phyloP scores from a whole-genome alignment of 768 basidiomycete species.

The Paxillus involutus region DNA sequence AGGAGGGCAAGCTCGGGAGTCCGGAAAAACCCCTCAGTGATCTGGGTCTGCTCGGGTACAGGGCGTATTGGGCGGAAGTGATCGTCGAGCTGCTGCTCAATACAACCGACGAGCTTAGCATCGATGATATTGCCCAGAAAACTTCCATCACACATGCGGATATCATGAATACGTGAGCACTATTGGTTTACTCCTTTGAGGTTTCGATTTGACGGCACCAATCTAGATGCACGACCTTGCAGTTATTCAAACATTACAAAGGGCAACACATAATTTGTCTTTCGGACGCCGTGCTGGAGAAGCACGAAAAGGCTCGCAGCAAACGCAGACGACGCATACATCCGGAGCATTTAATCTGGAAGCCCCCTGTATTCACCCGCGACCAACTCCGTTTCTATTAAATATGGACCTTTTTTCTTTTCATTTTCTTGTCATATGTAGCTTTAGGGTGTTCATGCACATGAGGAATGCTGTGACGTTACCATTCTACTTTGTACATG shows the following conservation, averaged over 20 bases:
- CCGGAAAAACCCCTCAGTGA: conserved; percentile 98
- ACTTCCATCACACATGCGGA: conserved; percentile 95
- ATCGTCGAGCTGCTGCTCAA: conserved; percentile 88
- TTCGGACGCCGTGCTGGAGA: conserved; percentile 87
- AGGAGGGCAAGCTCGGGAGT: conserved; percentile 92
- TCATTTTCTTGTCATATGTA: conserved; percentile 16
- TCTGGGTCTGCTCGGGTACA: conserved; percentile 87
- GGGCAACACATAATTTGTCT: conserved; percentile 92
- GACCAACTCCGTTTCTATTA: conserved; percentile 77
- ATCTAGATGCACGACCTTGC: conserved; percentile 84
- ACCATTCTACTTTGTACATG: conserved; percentile 12
- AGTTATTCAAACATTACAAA: conserved; percentile 95
- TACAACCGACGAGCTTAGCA: conserved; percentile 73
- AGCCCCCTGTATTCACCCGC: conserved; percentile 90
- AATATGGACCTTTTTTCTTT: conserved; percentile 4
- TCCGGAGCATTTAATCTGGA: conserved; percentile 84
- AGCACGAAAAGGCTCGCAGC: conserved; percentile 78
- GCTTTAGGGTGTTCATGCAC: conserved; percentile 12
- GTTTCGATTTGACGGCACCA: conserved; percentile 13
- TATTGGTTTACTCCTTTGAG: conserved; percentile 2
- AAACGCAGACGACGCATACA: conserved; percentile 82
- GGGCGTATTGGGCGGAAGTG: conserved; percentile 96
- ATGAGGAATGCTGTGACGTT: conserved; percentile 11
- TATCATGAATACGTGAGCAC: conserved; percentile 95
- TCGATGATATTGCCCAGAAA: conserved; percentile 96